Evolutionary conservation across 148 eudicot genomes (phyloP).

Genomic region (Beta vulgaris): DNA sequence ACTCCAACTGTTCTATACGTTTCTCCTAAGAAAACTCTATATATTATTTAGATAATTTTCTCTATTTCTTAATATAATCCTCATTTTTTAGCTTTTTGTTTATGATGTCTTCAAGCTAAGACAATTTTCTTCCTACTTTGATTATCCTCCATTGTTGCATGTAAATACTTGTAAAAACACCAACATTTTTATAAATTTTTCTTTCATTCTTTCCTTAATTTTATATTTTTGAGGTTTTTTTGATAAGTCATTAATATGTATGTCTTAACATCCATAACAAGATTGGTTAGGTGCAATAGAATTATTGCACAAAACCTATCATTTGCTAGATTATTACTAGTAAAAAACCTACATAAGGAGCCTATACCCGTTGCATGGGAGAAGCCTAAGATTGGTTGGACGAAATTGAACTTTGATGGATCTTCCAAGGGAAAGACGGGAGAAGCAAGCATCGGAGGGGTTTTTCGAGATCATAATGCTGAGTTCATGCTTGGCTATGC

Average conservation of each 20-base stretch:
- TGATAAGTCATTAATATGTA: slow-evolving; percentile 19
- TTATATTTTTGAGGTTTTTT: neutral
- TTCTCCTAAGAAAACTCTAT: slow-evolving; percentile 18
- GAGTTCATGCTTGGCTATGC: slow-evolving; percentile 82
- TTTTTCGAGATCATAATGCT: slow-evolving; percentile 65
- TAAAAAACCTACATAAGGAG: slow-evolving; percentile 49
- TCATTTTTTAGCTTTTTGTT: neutral
- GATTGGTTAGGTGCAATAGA: slow-evolving; percentile 23
- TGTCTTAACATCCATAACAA: slow-evolving; percentile 35
- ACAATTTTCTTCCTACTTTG: neutral
- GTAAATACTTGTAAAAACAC: neutral
- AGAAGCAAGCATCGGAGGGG: slow-evolving; percentile 82
- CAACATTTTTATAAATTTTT: neutral
- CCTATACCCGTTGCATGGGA: slow-evolving; percentile 65
- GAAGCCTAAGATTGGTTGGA: slow-evolving; percentile 81
- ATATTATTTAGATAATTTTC: neutral
- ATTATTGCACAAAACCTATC: slow-evolving; percentile 25
- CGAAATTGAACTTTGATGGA: slow-evolving; percentile 82
- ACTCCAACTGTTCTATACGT: slow-evolving; percentile 22
- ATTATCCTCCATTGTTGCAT: neutral
- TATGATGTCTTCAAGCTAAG: neutral
- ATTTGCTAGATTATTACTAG: slow-evolving; percentile 26
- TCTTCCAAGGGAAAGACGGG: slow-evolving; percentile 63
- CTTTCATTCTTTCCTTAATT: neutral
- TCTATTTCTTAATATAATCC: neutral